Percentiles rank a stretch among this genome's conserved stretches.
Evolutionary conservation across 2,329 filamentous ascomycete species (phyloP).

Genomic region (Chrysosporium keratinophilum): DNA sequence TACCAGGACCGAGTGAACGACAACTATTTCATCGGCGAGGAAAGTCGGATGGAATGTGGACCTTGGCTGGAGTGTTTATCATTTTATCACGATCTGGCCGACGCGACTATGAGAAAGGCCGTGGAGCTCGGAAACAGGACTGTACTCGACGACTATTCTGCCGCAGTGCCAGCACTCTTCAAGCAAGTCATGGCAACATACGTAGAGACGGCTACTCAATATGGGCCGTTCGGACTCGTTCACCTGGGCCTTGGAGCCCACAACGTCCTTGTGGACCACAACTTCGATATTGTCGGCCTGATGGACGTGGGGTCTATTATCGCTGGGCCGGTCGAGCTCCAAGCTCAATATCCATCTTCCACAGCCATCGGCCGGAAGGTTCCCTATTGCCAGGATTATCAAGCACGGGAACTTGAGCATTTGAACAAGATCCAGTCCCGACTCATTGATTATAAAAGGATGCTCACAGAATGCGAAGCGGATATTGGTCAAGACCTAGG

Average conservation of each 20-base stretch:
- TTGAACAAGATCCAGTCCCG: too few species aligned
- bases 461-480: too few species aligned
- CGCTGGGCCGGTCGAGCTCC: slow-evolving; percentile 5
- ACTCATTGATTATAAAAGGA: too few species aligned
- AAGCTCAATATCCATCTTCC: too few species aligned
- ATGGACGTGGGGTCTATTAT: slow-evolving; percentile 15
- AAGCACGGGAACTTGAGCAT: too few species aligned
- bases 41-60: not conserved
- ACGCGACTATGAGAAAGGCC: not conserved
- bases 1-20: not conserved
- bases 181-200: not conserved
- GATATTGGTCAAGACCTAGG: too few species aligned
- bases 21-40: not conserved
- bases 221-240: slow-evolving; percentile 12
- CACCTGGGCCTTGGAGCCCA: slow-evolving; percentile 14
- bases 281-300: slow-evolving; percentile 13
- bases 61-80: not conserved
- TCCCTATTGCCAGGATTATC: too few species aligned
- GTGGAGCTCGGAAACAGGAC: not conserved
- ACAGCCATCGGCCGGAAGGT: too few species aligned
- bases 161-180: too few species aligned
- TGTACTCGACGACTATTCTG: too few species aligned
- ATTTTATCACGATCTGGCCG: slow-evolving; percentile 1
- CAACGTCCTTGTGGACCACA: slow-evolving; percentile 14
- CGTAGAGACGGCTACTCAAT: not conserved